Percentiles rank a stretch among this genome's conserved stretches.
Evolutionary conservation across 164 flowering plant genomes (phyloP).

Genomic region (Aristolochia contorta): DNA sequence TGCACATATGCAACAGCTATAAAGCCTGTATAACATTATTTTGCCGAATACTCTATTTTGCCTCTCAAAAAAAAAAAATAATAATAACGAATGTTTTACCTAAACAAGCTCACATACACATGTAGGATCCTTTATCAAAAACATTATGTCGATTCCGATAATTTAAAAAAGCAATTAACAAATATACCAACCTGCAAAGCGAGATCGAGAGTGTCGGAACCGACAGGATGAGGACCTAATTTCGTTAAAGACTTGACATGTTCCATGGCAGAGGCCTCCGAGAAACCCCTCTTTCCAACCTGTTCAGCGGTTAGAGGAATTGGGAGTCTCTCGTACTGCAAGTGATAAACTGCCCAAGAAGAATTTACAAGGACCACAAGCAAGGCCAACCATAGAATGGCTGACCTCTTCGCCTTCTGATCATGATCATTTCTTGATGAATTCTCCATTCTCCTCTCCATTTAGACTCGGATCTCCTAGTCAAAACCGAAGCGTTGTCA

Average conservation of each 20-base stretch:
- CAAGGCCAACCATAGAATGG: slow-evolving; percentile 33
- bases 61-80: too few relatives aligned
- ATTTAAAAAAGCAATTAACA: neutral
- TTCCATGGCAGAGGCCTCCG: slow-evolving; percentile 65
- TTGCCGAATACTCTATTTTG: too few relatives aligned
- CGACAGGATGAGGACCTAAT: slow-evolving; percentile 89
- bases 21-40: too few relatives aligned
- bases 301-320: slow-evolving; percentile 46
- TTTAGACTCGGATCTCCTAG: neutral
- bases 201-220: slow-evolving; percentile 65
- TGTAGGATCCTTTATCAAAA: too few relatives aligned
- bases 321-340: slow-evolving; percentile 60
- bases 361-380: slow-evolving; percentile 28
- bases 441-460: slow-evolving; percentile 10
- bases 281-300: slow-evolving; percentile 83
- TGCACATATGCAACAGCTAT: too few relatives aligned
- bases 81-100: too few relatives aligned
- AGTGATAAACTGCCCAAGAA: slow-evolving; percentile 50
- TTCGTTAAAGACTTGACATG: slow-evolving; percentile 63
- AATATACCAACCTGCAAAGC: slow-evolving; percentile 56
- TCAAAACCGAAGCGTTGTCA: neutral
- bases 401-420: slow-evolving; percentile 35
- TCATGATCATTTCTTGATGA: slow-evolving; percentile 6
- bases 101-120: too few relatives aligned
- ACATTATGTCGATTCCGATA: too few relatives aligned